Conservation (phyloP, 305 asterid genomes). For the Rubia balearica region DNA sequence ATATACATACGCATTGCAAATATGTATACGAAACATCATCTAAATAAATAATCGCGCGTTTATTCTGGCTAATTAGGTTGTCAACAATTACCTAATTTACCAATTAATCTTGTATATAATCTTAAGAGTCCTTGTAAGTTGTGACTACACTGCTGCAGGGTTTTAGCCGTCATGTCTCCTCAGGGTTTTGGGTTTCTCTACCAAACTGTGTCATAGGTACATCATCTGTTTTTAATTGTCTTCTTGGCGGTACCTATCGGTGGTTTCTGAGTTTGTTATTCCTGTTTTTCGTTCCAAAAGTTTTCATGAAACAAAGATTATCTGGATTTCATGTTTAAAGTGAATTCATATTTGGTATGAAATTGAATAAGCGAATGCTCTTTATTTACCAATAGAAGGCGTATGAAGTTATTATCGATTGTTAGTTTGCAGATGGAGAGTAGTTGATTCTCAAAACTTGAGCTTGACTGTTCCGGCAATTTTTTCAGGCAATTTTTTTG, state of each 20-base stretch:
- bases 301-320: not conserved
- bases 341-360: not conserved
- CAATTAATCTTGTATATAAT: not conserved
- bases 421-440: too few species aligned
- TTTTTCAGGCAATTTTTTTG: not conserved
- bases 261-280: not conserved
- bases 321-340: not conserved
- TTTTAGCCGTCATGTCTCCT: slow-evolving; percentile 12
- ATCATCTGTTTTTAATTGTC: not conserved
- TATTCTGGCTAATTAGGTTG: too few species aligned
- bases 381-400: too few species aligned
- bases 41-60: not conserved
- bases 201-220: not conserved
- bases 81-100: not conserved
- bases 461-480: not conserved
- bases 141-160: slow-evolving; percentile 10
- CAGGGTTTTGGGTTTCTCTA: slow-evolving; percentile 17
- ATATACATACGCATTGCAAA: too few species aligned
- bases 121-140: not conserved
- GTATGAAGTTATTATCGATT: too few species aligned
- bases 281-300: not conserved
- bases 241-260: not conserved
- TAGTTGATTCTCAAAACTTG: too few species aligned
- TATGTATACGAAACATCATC: too few species aligned
- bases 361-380: too few species aligned